Percentiles rank a stretch among this genome's conserved stretches.
phyloP scores from a whole-genome alignment of 768 basidiomycete species.

The Macrolepiota albuminosa region DNA sequence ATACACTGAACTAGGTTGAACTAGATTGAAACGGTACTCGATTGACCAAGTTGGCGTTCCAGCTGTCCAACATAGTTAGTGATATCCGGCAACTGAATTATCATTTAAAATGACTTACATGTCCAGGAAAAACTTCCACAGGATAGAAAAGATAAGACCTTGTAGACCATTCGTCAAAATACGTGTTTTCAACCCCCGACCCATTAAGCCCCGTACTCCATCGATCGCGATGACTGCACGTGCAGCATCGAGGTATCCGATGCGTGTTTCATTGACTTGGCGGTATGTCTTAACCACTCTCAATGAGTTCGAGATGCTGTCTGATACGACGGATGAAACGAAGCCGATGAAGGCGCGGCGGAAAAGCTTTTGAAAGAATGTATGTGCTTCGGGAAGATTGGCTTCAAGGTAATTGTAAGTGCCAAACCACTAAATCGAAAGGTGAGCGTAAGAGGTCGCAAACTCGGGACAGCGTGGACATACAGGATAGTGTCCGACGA shows the following conservation, averaged over 20 bases:
- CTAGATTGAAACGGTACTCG: background rate
- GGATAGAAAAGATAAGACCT: slow-evolving; percentile 83
- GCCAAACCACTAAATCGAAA: slow-evolving; percentile 60
- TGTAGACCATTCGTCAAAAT: slow-evolving; percentile 90
- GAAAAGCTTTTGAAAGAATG: slow-evolving; percentile 49
- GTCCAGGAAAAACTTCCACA: slow-evolving; percentile 91
- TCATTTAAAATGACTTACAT: slow-evolving; percentile 50
- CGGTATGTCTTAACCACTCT: slow-evolving; percentile 95
- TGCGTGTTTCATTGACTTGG: slow-evolving; percentile 79
- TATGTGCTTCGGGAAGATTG: slow-evolving; percentile 53
- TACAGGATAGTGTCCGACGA: slow-evolving; percentile 88
- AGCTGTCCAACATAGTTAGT: slow-evolving; percentile 16
- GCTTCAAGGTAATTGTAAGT: slow-evolving; percentile 80
- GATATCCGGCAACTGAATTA: background rate
- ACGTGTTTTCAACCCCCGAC: slow-evolving; percentile 85
- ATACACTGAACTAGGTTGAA: too few species aligned
- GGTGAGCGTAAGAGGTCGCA: background rate
- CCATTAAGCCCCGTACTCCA: slow-evolving; percentile 77
- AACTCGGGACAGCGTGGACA: slow-evolving; percentile 13
- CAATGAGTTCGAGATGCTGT: slow-evolving; percentile 83
- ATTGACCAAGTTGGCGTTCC: slow-evolving; percentile 20
- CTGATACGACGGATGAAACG: slow-evolving; percentile 77
- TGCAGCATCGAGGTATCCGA: slow-evolving; percentile 78
- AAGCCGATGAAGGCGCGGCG: slow-evolving; percentile 94
- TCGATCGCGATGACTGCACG: slow-evolving; percentile 70